Conservation (phyloP, 176 grass and related monocot species). For the Musa beccarii region DNA sequence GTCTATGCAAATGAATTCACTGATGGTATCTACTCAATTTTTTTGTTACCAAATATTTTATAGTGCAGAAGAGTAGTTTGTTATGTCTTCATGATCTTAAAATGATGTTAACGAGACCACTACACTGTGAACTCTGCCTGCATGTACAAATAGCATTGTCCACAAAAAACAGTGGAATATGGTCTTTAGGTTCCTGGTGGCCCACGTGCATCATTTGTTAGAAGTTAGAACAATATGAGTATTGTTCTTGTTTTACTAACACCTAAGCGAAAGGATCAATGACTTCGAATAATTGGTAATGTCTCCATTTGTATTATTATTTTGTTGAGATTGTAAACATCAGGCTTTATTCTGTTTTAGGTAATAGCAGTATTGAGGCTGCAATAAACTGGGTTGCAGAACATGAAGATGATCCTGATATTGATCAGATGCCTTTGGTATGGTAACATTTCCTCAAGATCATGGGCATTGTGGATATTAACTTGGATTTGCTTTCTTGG, state of each 20-base stretch:
- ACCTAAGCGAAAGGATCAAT: neutral
- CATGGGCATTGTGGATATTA: neutral
- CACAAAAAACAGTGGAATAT: neutral
- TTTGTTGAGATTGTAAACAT: neutral
- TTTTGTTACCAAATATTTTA: neutral
- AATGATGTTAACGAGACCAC: neutral
- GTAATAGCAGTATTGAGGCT: conserved; percentile 95
- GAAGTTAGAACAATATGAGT: neutral
- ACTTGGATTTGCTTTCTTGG: neutral
- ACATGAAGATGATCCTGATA: conserved; percentile 89
- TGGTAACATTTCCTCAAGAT: conserved; percentile 16
- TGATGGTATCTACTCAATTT: too few relatives aligned
- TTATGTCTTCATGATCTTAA: too few relatives aligned
- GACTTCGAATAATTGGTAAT: neutral
- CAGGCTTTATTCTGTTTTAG: conserved; percentile 30
- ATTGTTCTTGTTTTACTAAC: neutral
- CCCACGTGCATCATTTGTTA: neutral
- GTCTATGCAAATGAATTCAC: too few relatives aligned
- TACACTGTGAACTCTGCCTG: neutral
- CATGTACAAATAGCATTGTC: neutral
- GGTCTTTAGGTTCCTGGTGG: neutral
- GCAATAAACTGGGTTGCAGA: conserved; percentile 97
- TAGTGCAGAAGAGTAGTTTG: too few relatives aligned
- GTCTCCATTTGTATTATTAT: neutral
- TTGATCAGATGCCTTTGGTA: conserved; percentile 98